Evolutionary conservation across 257 asterid genomes (phyloP).

Genomic region (Solanum okadae): DNA sequence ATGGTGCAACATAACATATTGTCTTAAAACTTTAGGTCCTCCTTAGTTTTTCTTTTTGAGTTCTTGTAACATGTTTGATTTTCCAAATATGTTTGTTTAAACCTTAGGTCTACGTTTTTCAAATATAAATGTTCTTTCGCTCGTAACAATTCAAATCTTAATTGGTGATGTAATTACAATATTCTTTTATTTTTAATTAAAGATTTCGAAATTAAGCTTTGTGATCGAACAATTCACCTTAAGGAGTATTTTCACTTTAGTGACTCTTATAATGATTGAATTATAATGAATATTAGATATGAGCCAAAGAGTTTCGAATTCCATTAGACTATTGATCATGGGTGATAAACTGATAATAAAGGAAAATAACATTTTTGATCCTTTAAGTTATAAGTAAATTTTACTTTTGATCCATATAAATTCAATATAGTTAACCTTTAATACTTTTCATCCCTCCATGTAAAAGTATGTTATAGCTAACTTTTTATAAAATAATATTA

Average conservation of each 20-base stretch:
- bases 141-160: neutral
- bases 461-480: neutral
- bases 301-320: neutral
- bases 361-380: neutral
- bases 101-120: too few relatives aligned
- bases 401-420: neutral
- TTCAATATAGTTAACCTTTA: neutral
- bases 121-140: neutral
- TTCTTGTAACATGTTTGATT: neutral
- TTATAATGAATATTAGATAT: neutral
- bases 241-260: neutral
- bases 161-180: fast-evolving
- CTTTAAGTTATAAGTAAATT: neutral
- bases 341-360: neutral
- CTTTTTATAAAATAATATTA: neutral
- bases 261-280: neutral
- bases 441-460: neutral
- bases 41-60: neutral
- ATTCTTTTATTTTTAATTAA: neutral
- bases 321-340: neutral
- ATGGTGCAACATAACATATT: neutral
- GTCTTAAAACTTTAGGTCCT: neutral
- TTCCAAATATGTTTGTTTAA: neutral
- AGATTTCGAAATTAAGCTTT: neutral
- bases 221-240: neutral